phyloP scores from a whole-genome alignment of 1,284 basidiomycete genomes.

The Thecaphora frezii region DNA sequence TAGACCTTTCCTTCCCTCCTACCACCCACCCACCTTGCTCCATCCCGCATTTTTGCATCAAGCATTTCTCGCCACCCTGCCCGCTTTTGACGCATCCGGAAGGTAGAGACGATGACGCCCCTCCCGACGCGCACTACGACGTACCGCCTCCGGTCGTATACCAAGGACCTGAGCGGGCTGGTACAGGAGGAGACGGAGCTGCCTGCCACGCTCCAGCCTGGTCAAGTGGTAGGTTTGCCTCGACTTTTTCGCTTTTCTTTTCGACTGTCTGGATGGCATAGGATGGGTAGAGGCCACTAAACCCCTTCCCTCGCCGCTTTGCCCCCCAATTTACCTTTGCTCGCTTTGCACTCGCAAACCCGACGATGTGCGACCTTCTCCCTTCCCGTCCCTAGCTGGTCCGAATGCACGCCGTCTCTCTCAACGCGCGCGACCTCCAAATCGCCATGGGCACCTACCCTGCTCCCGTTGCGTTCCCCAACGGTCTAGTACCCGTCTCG shows the following conservation, averaged over 20 bases:
- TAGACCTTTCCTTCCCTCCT: too few relatives aligned
- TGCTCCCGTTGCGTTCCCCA: slow-evolving; percentile 11
- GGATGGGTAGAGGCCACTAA: too few relatives aligned
- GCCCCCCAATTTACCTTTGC: too few relatives aligned
- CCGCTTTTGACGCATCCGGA: too few relatives aligned
- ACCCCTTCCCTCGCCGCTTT: too few relatives aligned
- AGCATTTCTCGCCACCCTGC: too few relatives aligned
- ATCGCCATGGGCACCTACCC: slow-evolving; percentile 28
- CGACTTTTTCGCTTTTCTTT: too few relatives aligned
- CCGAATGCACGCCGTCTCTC: slow-evolving; percentile 22
- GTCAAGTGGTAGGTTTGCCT: background rate
- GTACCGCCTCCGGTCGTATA: slow-evolving; percentile 18
- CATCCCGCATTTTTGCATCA: too few relatives aligned
- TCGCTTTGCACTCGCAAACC: background rate
- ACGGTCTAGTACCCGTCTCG: slow-evolving; percentile 20
- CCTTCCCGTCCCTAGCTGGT: slow-evolving; percentile 14
- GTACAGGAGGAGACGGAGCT: slow-evolving; percentile 10
- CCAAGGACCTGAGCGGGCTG: slow-evolving; percentile 17
- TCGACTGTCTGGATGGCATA: too few relatives aligned
- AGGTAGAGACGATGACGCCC: too few relatives aligned
- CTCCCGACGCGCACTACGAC: slow-evolving; percentile 7
- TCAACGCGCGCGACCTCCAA: slow-evolving; percentile 36
- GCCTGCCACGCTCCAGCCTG: slow-evolving; percentile 5
- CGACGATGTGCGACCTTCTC: background rate
- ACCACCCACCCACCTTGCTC: too few relatives aligned